Percentiles rank a stretch among this genome's conserved stretches.
Evolutionary conservation across 345 rosid species (phyloP).

Genomic region (Gossypium sturtianum): DNA sequence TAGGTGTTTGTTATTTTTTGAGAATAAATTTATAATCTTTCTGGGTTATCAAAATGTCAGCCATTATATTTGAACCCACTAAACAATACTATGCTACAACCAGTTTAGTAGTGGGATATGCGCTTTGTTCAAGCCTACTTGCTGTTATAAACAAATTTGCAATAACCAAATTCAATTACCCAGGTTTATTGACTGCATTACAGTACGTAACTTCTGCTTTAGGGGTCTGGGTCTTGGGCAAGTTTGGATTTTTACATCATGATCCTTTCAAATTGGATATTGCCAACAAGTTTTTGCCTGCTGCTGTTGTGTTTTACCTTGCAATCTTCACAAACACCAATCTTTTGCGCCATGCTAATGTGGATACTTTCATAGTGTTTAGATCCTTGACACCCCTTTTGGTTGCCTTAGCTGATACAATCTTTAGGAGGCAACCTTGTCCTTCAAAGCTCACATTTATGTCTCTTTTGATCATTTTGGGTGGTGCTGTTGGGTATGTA

Average conservation of each 20-base stretch:
- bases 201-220: conserved; percentile 75
- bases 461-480: conserved; percentile 61
- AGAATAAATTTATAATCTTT: background rate
- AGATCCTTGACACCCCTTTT: conserved; percentile 87
- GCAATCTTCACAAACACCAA: conserved; percentile 96
- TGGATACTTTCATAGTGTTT: conserved; percentile 91
- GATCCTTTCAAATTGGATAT: conserved; percentile 71
- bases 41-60: conserved; percentile 19
- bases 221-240: conserved; percentile 80
- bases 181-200: conserved; percentile 83
- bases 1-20: background rate
- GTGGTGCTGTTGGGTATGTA: conserved; percentile 88
- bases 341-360: conserved; percentile 94
- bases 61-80: conserved; percentile 34
- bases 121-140: conserved; percentile 94
- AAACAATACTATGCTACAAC: conserved; percentile 58
- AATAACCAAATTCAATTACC: conserved; percentile 81
- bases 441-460: conserved; percentile 72
- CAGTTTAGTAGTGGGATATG: conserved; percentile 81
- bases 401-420: conserved; percentile 84
- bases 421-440: conserved; percentile 69
- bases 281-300: conserved; percentile 93
- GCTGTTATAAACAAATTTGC: conserved; percentile 97
- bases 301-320: conserved; percentile 84
- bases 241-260: conserved; percentile 66